phyloP scores from a whole-genome alignment of 108 stramenopile species.

The Craspedostauros australis region DNA sequence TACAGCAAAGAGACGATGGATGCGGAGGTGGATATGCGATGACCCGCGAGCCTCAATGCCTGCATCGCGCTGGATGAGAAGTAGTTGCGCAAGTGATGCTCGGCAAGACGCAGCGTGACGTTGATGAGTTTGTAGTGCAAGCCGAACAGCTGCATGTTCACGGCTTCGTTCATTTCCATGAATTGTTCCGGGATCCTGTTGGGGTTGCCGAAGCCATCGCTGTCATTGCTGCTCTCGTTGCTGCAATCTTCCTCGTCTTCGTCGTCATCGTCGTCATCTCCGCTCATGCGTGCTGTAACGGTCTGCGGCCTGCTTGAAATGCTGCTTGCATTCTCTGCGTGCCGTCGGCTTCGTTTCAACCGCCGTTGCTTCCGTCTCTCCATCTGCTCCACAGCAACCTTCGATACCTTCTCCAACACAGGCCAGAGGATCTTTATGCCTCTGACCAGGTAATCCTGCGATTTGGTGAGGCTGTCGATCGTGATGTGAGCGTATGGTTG shows the following conservation, averaged over 20 bases:
- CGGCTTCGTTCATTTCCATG: too few species aligned
- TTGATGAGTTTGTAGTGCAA: slow-evolving; percentile 72
- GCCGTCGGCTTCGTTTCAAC: neutral
- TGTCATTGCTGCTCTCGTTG: neutral
- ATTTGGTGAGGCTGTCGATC: slow-evolving; percentile 63
- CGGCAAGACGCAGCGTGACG: slow-evolving; percentile 65
- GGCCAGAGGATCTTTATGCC: slow-evolving; percentile 50
- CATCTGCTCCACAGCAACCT: neutral
- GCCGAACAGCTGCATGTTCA: slow-evolving; percentile 69
- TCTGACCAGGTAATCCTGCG: slow-evolving; percentile 58
- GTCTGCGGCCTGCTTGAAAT: slow-evolving; percentile 1
- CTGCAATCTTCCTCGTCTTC: neutral
- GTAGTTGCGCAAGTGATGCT: slow-evolving; percentile 71
- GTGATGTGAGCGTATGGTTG: slow-evolving; percentile 54
- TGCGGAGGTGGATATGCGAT: slow-evolving; percentile 46
- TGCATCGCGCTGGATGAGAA: slow-evolving; percentile 78
- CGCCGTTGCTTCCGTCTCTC: slow-evolving; percentile 1
- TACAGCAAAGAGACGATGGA: slow-evolving; percentile 43
- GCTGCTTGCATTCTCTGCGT: neutral
- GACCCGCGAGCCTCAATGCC: slow-evolving; percentile 50
- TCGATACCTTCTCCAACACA: slow-evolving; percentile 31
- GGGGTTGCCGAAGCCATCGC: neutral
- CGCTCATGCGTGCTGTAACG: slow-evolving; percentile 5
- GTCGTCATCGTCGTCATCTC: neutral
- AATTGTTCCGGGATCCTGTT: slow-evolving; percentile 20